These are phyloP conservation scores for Mortierella alpina DNA, from an alignment of 192 early-diverging fungal genomes.

Conservation along the genomic window DNA sequence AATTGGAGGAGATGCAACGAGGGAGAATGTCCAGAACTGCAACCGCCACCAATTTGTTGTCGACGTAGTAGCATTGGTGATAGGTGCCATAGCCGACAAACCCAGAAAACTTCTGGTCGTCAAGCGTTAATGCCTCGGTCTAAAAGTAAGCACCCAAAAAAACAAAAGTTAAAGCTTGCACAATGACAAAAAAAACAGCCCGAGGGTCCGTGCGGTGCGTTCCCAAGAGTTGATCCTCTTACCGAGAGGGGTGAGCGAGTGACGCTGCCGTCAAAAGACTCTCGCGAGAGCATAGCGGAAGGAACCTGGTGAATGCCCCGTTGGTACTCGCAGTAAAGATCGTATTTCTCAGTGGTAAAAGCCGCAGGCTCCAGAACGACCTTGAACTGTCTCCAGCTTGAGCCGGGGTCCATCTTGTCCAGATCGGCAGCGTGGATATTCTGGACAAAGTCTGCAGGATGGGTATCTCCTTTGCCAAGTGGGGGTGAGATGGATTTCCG, in stretches of 20 bases:
- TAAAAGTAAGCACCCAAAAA: constrained; percentile 6
- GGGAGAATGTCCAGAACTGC: constrained; percentile 94
- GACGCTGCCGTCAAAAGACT: constrained; percentile 75
- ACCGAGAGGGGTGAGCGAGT: constrained; percentile 77
- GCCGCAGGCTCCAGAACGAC: constrained; percentile 69
- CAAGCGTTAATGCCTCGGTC: constrained; percentile 5
- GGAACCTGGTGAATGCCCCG: constrained; percentile 78
- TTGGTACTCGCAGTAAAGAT: constrained; percentile 89
- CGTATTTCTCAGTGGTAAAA: constrained; percentile 80
- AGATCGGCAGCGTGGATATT: constrained; percentile 31
- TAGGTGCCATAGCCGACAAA: constrained; percentile 76
- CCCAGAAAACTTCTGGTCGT: not conserved
- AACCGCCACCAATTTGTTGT: constrained; percentile 83
- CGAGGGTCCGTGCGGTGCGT: not conserved
- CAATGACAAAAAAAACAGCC: not conserved
- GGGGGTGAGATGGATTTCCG: constrained; percentile 46
- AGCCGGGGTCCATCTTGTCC: constrained; percentile 10
- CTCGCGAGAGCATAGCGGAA: constrained; percentile 60
- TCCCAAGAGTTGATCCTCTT: not conserved
- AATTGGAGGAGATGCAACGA: constrained; percentile 87
- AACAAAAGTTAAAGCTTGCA: not conserved
- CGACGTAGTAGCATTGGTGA: constrained; percentile 93
- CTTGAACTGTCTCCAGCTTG: constrained; percentile 39
- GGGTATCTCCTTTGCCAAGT: constrained; percentile 16
- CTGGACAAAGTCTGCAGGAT: constrained; percentile 39